Percentiles rank a stretch among this genome's conserved stretches.
Evolutionary conservation across 176 grass and related monocot genomes (phyloP).

Genomic region (Triticum turgidum): DNA sequence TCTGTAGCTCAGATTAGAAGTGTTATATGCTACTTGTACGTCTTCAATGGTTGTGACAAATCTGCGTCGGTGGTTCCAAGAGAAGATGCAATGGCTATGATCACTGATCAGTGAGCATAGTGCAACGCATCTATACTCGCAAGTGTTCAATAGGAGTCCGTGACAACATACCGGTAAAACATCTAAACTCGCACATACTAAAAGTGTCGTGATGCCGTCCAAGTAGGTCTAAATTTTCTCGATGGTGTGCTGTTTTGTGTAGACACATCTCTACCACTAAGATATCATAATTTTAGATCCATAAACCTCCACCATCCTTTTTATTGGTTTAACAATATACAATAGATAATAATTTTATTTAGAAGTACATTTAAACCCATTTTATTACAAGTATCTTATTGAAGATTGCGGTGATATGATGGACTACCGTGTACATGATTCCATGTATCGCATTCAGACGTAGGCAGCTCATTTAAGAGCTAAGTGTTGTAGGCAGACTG

Average conservation of each 20-base stretch:
- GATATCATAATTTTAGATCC: neutral
- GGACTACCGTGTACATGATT: neutral
- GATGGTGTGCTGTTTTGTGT: neutral
- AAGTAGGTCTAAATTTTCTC: too few species aligned
- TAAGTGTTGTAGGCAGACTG: neutral
- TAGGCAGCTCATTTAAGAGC: neutral
- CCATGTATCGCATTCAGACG: neutral
- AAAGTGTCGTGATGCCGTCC: too few species aligned
- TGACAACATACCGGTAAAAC: too few species aligned
- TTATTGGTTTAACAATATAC: neutral
- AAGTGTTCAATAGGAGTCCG: too few species aligned
- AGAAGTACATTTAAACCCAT: neutral
- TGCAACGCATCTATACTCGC: too few species aligned
- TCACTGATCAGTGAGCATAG: too few species aligned
- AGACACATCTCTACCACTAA: neutral
- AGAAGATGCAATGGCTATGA: too few species aligned
- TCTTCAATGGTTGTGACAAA: neutral
- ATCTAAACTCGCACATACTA: neutral
- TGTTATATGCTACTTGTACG: neutral
- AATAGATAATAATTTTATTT: neutral
- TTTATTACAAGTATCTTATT: neutral
- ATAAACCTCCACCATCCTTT: neutral
- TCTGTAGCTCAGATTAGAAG: too few species aligned
- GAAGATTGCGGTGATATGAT: neutral
- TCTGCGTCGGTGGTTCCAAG: neutral